A percentile compares a stretch with the other conserved stretches of the same genome.
phyloP scores from a whole-genome alignment of 2,329 filamentous ascomycete species.

The Blastomyces gilchristii region DNA sequence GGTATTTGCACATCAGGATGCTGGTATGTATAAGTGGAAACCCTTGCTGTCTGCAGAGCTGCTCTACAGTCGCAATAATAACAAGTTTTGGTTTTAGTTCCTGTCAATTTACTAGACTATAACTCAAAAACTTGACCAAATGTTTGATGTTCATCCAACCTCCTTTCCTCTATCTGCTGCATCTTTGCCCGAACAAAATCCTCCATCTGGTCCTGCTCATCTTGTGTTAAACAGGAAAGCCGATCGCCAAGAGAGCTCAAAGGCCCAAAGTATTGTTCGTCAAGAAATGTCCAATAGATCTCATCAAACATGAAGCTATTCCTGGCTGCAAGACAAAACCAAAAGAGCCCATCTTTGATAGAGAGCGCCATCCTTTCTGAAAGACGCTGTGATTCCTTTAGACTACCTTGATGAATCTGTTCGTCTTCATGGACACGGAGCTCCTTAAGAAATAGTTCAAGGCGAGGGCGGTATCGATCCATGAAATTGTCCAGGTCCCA shows the following conservation, averaged over 20 bases:
- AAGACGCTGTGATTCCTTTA: conserved; percentile 15
- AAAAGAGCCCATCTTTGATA: conserved; percentile 20
- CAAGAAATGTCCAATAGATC: conserved; percentile 9
- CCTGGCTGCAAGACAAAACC: conserved; percentile 21
- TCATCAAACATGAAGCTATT: conserved; percentile 21
- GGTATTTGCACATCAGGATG: no score
- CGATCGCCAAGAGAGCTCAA: conserved; percentile 3
- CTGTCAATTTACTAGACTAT: conserved; percentile 1
- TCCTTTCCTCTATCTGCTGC: conserved; percentile 6
- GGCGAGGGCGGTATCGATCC: conserved; percentile 18
- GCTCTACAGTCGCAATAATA: no score
- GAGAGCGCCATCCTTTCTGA: conserved; percentile 21
- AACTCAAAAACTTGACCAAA: conserved; percentile 9
- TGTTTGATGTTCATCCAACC: conserved; percentile 8
- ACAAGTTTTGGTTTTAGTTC: neutral
- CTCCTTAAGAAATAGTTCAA: conserved; percentile 19
- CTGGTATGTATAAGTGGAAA: no score
- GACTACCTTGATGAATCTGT: conserved; percentile 8
- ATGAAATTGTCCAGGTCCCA: conserved; percentile 20
- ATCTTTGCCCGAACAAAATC: conserved; percentile 8
- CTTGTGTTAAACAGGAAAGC: conserved; percentile 6
- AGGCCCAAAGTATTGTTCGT: conserved; percentile 8
- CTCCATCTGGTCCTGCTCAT: conserved; percentile 7
- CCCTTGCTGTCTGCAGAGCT: no score
- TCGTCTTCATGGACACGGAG: conserved; percentile 18